Percentiles rank a stretch among this genome's conserved stretches.
phyloP scores from a whole-genome alignment of 495 filamentous ascomycete species.

The Penicillium angulare region DNA sequence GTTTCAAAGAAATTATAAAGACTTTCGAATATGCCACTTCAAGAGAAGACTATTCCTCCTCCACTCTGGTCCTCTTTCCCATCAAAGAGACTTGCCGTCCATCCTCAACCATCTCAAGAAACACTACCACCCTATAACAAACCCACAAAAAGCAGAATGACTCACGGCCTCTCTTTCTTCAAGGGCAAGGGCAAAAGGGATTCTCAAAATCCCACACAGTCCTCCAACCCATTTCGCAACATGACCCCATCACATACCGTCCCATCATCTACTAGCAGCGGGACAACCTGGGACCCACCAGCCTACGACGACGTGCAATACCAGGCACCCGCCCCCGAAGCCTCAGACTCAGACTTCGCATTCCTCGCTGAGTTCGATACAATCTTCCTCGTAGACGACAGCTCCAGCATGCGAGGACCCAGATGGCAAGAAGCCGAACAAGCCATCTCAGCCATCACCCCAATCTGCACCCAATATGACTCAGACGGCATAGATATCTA shows the following conservation, averaged over 20 bases:
- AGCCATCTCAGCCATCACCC: conserved; percentile 75
- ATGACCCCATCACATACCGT: neutral
- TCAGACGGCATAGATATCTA: conserved; percentile 89
- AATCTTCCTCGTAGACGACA: conserved; percentile 92
- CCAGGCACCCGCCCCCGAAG: too few relatives aligned
- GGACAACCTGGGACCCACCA: conserved; percentile 31
- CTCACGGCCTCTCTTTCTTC: neutral
- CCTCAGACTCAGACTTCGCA: conserved; percentile 56
- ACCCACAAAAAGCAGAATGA: neutral
- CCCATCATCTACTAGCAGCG: neutral
- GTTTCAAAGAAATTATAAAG: too few relatives aligned
- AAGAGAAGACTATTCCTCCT: conserved; percentile 8
- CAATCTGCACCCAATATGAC: conserved; percentile 82
- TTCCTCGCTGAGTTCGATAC: conserved; percentile 90
- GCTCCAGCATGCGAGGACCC: conserved; percentile 75
- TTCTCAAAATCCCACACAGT: neutral
- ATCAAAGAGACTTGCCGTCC: neutral
- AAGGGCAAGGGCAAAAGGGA: neutral
- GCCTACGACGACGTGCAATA: conserved; percentile 30
- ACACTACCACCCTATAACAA: neutral
- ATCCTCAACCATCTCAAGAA: neutral
- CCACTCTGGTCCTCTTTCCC: conserved; percentile 21
- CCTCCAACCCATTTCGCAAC: neutral
- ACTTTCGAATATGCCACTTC: conserved; percentile 8
- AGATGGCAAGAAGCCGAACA: conserved; percentile 74